A percentile compares a stretch with the other conserved stretches of the same genome.
These are phyloP conservation scores for Tripidium arundinaceum DNA, from an alignment of 202 grass and related monocot species.

Conservation along the genomic window DNA sequence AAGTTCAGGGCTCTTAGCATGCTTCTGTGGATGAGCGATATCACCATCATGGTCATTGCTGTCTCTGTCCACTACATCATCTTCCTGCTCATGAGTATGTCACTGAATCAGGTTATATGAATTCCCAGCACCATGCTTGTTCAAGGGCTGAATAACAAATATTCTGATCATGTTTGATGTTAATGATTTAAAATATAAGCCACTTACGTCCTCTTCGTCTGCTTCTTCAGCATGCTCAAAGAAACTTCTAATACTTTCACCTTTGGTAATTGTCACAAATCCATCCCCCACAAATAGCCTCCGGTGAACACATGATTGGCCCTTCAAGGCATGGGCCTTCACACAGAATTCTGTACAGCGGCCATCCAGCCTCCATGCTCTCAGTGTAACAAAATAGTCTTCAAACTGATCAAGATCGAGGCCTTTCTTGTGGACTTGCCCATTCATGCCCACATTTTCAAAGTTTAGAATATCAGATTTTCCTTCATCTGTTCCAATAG, in stretches of 20 bases:
- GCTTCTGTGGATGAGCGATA: constrained; percentile 70
- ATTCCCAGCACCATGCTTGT: not conserved
- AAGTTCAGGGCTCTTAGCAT: constrained; percentile 96
- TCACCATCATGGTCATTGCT: constrained; percentile 69
- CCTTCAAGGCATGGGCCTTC: constrained; percentile 88
- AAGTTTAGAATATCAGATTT: constrained; percentile 69
- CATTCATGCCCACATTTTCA: constrained; percentile 68
- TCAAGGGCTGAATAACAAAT: not conserved
- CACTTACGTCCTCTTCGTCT: constrained; percentile 89
- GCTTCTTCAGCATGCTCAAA: constrained; percentile 94
- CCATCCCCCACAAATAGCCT: constrained; percentile 77
- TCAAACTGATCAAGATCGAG: constrained; percentile 55
- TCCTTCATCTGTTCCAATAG: constrained; percentile 75
- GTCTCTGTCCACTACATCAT: constrained; percentile 78
- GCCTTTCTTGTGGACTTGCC: constrained; percentile 49
- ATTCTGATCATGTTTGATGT: not conserved
- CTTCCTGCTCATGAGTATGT: constrained; percentile 49
- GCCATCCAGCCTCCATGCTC: constrained; percentile 51
- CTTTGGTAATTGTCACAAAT: constrained; percentile 70
- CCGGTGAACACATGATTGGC: constrained; percentile 74
- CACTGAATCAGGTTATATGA: constrained; percentile 14
- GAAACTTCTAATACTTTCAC: constrained; percentile 68
- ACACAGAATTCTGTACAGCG: constrained; percentile 57
- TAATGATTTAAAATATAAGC: constrained; percentile 1
- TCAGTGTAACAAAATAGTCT: constrained; percentile 60